phyloP scores from a whole-genome alignment of 768 basidiomycete genomes.

The Podaxis sp. region DNA sequence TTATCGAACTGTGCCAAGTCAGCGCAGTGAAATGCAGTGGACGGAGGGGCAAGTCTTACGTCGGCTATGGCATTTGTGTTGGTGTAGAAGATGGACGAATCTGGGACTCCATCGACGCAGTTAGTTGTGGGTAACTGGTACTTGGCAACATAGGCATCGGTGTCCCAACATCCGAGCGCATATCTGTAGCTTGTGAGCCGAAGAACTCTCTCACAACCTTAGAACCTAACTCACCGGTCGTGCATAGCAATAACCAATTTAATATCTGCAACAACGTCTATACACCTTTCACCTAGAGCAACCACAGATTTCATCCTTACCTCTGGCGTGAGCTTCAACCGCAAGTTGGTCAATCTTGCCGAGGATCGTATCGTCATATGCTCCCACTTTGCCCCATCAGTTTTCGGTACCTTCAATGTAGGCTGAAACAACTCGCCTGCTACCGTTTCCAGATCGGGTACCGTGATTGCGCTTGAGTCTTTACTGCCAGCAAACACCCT shows the following conservation, averaged over 20 bases:
- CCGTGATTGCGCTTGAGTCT: conserved; percentile 22
- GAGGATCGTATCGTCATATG: conserved; percentile 25
- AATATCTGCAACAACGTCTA: conserved; percentile 18
- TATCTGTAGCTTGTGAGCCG: conserved; percentile 11
- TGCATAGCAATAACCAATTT: conserved; percentile 28
- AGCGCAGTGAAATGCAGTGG: background rate
- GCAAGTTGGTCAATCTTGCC: conserved; percentile 22
- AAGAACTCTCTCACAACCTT: background rate
- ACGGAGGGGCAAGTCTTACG: conserved; percentile 8
- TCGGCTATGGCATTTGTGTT: conserved; percentile 25
- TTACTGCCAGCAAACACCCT: conserved; percentile 22
- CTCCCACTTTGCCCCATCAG: conserved; percentile 17
- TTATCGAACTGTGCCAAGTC: conserved; percentile 20
- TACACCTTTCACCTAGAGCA: background rate
- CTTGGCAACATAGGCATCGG: conserved; percentile 25
- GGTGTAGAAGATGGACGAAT: conserved; percentile 24
- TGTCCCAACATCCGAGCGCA: conserved; percentile 26
- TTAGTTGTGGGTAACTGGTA: conserved; percentile 21
- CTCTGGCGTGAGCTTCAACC: conserved; percentile 22
- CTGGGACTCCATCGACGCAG: conserved; percentile 25
- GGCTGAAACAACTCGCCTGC: conserved; percentile 13
- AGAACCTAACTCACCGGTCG: conserved; percentile 15
- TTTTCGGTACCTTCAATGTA: too few relatives aligned
- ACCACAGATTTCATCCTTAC: conserved; percentile 4
- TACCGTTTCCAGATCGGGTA: conserved; percentile 23